A percentile compares a stretch with the other conserved stretches of the same genome.
Conservation (phyloP, 1,284 basidiomycete species). For the Omphalotus olearius region DNA sequence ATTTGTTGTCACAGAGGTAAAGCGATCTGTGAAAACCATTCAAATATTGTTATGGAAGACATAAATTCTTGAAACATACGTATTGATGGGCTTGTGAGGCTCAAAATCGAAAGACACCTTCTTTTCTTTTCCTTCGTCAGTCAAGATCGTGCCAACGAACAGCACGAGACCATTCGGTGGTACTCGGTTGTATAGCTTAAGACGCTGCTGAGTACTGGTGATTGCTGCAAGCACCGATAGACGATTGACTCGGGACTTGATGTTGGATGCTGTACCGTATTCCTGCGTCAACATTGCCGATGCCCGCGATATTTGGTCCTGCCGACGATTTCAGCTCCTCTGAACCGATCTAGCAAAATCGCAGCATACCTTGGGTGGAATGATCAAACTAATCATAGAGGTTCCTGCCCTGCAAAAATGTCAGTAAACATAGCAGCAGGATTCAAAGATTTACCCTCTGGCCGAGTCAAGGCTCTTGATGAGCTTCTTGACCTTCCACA, state of each 20-base stretch:
- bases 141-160: constrained; percentile 96
- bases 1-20: constrained; percentile 99
- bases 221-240: constrained; percentile 97
- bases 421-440: constrained; percentile 16
- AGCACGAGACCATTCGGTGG: constrained; percentile 97
- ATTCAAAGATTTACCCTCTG: constrained; percentile 61
- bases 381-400: constrained; percentile 98
- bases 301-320: constrained; percentile 95
- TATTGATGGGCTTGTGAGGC: constrained; percentile 98
- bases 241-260: constrained; percentile 99
- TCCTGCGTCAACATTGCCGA: constrained; percentile 97
- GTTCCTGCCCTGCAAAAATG: constrained; percentile 75
- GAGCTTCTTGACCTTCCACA: constrained; percentile 99
- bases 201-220: constrained; percentile 96
- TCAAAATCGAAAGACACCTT: constrained; percentile 98
- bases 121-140: constrained; percentile 99
- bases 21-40: constrained; percentile 60
- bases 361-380: constrained; percentile 80
- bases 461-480: constrained; percentile 92
- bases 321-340: constrained; percentile 14
- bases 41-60: constrained; percentile 2
- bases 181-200: constrained; percentile 95
- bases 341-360: constrained; percentile 19
- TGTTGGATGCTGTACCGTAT: constrained; percentile 97
- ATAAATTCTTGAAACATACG: constrained; percentile 47